A percentile compares a stretch with the other conserved stretches of the same genome.
These are phyloP conservation scores for Phytophthora boehmeriae DNA, from an alignment of 352 stramenopile genomes.

Conservation along the genomic window DNA sequence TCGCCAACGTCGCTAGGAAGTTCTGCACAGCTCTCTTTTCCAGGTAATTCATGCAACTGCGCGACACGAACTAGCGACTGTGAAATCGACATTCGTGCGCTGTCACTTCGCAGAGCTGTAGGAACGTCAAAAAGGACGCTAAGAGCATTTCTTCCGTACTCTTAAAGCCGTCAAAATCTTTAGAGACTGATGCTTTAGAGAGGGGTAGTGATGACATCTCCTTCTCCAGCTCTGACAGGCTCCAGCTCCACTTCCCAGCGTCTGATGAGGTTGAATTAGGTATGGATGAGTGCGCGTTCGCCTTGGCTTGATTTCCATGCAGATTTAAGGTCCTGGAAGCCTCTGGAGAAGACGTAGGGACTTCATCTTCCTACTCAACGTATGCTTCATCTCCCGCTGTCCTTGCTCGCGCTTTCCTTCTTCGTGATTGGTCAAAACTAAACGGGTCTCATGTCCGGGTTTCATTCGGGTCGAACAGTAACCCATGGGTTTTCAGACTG, in stretches of 20 bases:
- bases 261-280: slow-evolving; percentile 10
- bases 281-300: neutral
- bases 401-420: slow-evolving; percentile 6
- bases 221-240: slow-evolving; percentile 45
- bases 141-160: slow-evolving; percentile 21
- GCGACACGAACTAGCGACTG: slow-evolving; percentile 46
- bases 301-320: slow-evolving; percentile 15
- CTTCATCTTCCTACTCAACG: slow-evolving; percentile 60
- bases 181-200: neutral
- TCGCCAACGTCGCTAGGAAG: slow-evolving; percentile 4
- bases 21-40: slow-evolving; percentile 30
- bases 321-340: neutral
- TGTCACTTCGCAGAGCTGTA: slow-evolving; percentile 2
- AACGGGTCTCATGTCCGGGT: neutral
- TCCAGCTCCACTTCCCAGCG: slow-evolving; percentile 36
- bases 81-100: slow-evolving; percentile 28
- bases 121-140: slow-evolving; percentile 8
- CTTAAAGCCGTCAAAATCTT: neutral
- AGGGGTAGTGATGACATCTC: slow-evolving; percentile 40
- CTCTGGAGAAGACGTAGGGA: neutral
- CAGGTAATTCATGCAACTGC: slow-evolving; percentile 38
- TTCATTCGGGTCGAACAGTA: too few species aligned
- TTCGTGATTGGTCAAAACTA: neutral
- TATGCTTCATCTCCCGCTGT: slow-evolving; percentile 29
- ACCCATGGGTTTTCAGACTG: too few species aligned